Evolutionary conservation across 2,329 filamentous ascomycete species (phyloP).

Genomic region (Elsinoe ampelina): DNA sequence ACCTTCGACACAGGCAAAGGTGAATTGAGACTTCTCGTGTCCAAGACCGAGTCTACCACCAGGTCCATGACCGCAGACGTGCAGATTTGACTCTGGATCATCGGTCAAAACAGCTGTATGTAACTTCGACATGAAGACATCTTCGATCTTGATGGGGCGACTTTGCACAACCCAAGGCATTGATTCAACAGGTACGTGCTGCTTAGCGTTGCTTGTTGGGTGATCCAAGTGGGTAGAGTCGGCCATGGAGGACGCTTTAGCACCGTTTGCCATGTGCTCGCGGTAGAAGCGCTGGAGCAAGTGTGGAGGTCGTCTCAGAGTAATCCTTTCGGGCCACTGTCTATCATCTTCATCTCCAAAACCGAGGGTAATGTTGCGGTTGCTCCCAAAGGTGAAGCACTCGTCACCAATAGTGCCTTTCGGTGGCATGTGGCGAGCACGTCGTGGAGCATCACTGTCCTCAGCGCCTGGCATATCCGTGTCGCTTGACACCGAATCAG

Average conservation of each 20-base stretch:
- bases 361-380: slow-evolving; percentile 86
- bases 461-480: slow-evolving; percentile 38
- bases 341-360: slow-evolving; percentile 94
- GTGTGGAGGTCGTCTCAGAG: slow-evolving; percentile 65
- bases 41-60: slow-evolving; percentile 83
- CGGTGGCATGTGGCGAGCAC: slow-evolving; percentile 18
- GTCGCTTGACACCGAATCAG: slow-evolving; percentile 30
- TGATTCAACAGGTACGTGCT: slow-evolving; percentile 36
- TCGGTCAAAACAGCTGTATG: slow-evolving; percentile 82
- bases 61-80: slow-evolving; percentile 83
- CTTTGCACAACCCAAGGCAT: slow-evolving; percentile 66
- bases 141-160: slow-evolving; percentile 64
- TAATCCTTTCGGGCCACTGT: slow-evolving; percentile 80
- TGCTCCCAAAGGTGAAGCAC: slow-evolving; percentile 88
- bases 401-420: slow-evolving; percentile 59
- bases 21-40: slow-evolving; percentile 81
- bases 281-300: slow-evolving; percentile 64
- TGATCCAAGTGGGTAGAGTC: slow-evolving; percentile 18
- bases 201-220: neutral
- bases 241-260: slow-evolving; percentile 23
- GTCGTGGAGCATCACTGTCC: slow-evolving; percentile 11
- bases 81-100: slow-evolving; percentile 82
- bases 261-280: slow-evolving; percentile 48
- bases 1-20: slow-evolving; percentile 71
- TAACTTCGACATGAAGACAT: slow-evolving; percentile 81